Conservation (phyloP, 371 early-diverging fungal species). For the Globomyces sp. region DNA sequence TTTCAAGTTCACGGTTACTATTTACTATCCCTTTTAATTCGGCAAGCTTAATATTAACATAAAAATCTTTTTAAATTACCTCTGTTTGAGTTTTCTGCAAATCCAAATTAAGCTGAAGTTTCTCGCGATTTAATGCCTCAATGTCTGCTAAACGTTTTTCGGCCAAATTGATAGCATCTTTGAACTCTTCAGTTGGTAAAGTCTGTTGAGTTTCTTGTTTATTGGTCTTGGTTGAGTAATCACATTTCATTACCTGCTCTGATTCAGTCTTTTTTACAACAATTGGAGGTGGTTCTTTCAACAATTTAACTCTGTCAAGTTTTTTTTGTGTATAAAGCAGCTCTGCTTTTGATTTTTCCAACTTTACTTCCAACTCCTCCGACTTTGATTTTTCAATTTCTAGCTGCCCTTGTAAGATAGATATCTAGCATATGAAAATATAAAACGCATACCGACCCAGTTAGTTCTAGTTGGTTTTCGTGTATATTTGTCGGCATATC, state of each 20-base stretch:
- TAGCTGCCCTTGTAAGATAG: conserved; percentile 23
- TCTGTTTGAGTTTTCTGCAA: background rate
- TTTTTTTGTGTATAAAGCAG: background rate
- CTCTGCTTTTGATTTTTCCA: conserved; percentile 33
- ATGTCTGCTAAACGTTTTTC: no score
- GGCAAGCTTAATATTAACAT: no score
- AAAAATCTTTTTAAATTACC: background rate
- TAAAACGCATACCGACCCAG: background rate
- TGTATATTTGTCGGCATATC: conserved; percentile 12
- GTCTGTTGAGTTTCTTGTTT: conserved; percentile 11
- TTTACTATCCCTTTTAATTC: no score
- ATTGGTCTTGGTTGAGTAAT: conserved; percentile 3
- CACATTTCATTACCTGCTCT: background rate
- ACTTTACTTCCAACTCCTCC: conserved; percentile 36
- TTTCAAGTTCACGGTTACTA: background rate
- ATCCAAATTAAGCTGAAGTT: background rate
- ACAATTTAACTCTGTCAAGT: conserved; percentile 14
- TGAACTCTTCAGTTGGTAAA: background rate
- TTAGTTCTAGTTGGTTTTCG: conserved; percentile 17
- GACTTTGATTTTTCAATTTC: conserved; percentile 29
- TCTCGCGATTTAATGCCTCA: background rate
- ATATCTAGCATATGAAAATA: background rate
- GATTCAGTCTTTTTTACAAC: conserved; percentile 9
- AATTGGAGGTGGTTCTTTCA: background rate
- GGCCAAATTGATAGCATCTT: background rate